Conservation (phyloP, 2,329 filamentous ascomycete genomes). For the Epichloe sylvatica region DNA sequence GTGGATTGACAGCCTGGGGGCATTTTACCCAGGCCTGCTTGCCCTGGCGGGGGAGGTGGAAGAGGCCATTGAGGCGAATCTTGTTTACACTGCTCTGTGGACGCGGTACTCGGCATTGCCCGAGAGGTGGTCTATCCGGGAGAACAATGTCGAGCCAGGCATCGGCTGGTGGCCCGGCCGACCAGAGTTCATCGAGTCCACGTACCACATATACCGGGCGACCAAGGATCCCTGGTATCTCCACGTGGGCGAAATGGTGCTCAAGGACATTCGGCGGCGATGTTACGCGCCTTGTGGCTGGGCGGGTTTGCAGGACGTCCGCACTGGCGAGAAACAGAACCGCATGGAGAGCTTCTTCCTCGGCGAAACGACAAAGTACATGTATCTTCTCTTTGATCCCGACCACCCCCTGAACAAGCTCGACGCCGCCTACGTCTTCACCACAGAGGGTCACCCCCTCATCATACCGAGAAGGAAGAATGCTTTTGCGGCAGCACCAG, state of each 20-base stretch:
- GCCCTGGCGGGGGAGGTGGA: constrained; percentile 78
- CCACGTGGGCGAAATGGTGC: constrained; percentile 88
- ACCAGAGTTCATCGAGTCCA: constrained; percentile 94
- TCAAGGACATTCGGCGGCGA: constrained; percentile 72
- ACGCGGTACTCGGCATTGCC: constrained; percentile 86
- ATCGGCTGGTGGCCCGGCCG: constrained; percentile 91
- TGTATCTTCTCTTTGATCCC: constrained; percentile 80
- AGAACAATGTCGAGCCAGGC: constrained; percentile 70
- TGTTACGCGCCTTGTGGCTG: constrained; percentile 89
- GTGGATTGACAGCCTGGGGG: constrained; percentile 88
- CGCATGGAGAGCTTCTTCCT: constrained; percentile 99
- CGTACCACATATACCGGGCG: constrained; percentile 87
- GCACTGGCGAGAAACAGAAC: constrained; percentile 73
- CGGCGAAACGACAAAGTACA: constrained; percentile 89
- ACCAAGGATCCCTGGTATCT: constrained; percentile 94
- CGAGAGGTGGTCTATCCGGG: constrained; percentile 81
- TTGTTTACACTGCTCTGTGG: constrained; percentile 88
- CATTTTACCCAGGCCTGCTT: constrained; percentile 85
- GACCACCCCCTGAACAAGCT: constrained; percentile 82
- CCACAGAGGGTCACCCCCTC: constrained; percentile 87
- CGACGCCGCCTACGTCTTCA: constrained; percentile 83
- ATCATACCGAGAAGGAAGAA: constrained; percentile 48
- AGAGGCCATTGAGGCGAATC: constrained; percentile 77
- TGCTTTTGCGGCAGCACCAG: neutral
- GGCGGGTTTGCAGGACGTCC: constrained; percentile 75